These are phyloP conservation scores for Globisporangium spinosum DNA, from an alignment of 352 stramenopile genomes.

Conservation along the genomic window DNA sequence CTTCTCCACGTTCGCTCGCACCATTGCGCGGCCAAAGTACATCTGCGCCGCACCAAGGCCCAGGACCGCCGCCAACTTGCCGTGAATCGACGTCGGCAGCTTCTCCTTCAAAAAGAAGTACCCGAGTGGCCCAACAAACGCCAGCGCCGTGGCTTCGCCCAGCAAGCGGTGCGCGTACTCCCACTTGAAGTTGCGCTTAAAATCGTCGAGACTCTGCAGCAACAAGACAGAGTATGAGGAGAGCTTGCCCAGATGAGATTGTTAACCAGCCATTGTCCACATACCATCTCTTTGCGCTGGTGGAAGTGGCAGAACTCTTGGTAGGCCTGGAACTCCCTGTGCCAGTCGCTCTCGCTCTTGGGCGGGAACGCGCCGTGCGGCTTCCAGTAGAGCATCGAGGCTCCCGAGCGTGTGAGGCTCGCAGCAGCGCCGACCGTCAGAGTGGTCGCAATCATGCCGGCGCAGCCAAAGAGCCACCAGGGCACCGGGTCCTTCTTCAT, in stretches of 20 bases:
- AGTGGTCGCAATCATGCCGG: conserved; percentile 89
- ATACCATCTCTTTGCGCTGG: conserved; percentile 79
- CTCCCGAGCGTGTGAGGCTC: conserved; percentile 92
- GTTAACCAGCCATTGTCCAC: background rate
- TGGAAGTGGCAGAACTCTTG: conserved; percentile 93
- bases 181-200: conserved; percentile 95
- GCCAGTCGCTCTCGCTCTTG: conserved; percentile 87
- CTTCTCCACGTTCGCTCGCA: conserved; percentile 35
- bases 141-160: conserved; percentile 87
- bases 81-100: conserved; percentile 50
- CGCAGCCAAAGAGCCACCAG: conserved; percentile 93
- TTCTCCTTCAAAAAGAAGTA: conserved; percentile 89
- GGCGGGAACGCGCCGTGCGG: conserved; percentile 81
- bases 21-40: conserved; percentile 53
- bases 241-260: background rate
- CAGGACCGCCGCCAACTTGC: conserved; percentile 34
- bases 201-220: conserved; percentile 91
- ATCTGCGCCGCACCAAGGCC: conserved; percentile 43
- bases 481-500: conserved; percentile 52
- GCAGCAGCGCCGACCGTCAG: conserved; percentile 95
- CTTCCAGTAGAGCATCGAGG: conserved; percentile 96
- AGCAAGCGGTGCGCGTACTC: conserved; percentile 92
- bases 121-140: conserved; percentile 85
- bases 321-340: conserved; percentile 93
- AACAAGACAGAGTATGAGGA: background rate